Conservation (phyloP, 192 early-diverging fungal genomes). For the Coemansia sp. region DNA sequence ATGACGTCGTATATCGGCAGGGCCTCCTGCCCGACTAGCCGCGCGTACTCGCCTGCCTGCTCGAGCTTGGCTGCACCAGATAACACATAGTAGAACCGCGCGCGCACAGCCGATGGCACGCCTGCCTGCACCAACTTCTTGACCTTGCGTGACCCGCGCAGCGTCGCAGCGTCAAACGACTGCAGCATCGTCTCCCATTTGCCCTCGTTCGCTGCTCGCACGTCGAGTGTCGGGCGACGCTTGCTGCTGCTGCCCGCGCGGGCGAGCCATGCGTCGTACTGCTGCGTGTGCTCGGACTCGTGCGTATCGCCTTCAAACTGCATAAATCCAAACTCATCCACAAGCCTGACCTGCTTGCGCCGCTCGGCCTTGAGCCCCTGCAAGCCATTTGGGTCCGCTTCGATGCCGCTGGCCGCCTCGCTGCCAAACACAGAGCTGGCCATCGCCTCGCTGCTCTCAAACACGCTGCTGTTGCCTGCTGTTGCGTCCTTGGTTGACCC, state of each 20-base stretch:
- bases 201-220: conserved; percentile 20
- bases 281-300: conserved; percentile 22
- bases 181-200: conserved; percentile 40
- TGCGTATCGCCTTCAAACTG: conserved; percentile 34
- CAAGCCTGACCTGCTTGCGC: conserved; percentile 41
- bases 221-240: conserved; percentile 1
- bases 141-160: conserved; percentile 49
- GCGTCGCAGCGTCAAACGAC: conserved; percentile 29
- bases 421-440: conserved; percentile 21
- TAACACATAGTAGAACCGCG: conserved; percentile 39
- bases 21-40: conserved; percentile 13
- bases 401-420: conserved; percentile 22
- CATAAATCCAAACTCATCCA: conserved; percentile 47
- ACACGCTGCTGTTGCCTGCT: neutral
- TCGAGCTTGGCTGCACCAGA: conserved; percentile 23
- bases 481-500: neutral
- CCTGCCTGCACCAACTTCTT: conserved; percentile 51
- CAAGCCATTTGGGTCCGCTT: conserved; percentile 40
- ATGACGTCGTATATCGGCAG: conserved; percentile 83
- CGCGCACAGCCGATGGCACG: conserved; percentile 26
- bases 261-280: conserved; percentile 30
- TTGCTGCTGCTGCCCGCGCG: neutral
- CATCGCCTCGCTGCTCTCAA: conserved; percentile 16
- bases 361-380: conserved; percentile 32
- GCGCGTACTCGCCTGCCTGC: conserved; percentile 25